These are phyloP conservation scores for Xylaria palmicola DNA, from an alignment of 495 filamentous ascomycete genomes.

Conservation along the genomic window DNA sequence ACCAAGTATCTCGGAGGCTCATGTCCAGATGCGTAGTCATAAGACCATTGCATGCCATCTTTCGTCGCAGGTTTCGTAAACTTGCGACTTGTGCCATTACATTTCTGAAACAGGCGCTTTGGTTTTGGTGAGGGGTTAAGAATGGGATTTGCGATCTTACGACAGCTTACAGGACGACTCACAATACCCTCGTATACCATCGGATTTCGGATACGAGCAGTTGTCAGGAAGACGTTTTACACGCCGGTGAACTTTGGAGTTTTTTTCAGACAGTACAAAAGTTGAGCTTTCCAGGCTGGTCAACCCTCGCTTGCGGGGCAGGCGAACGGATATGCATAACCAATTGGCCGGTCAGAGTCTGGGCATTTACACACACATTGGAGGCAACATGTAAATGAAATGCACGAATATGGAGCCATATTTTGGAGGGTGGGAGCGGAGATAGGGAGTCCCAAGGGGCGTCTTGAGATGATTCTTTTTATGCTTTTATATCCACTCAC, in stretches of 20 bases:
- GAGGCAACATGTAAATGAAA: not conserved
- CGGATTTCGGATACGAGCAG: not conserved
- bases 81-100: slow-evolving; percentile 10
- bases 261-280: slow-evolving; percentile 10
- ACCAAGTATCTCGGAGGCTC: slow-evolving; percentile 48
- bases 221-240: not conserved
- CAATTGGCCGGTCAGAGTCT: slow-evolving; percentile 6
- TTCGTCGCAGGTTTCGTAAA: not conserved
- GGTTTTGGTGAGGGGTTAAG: not conserved
- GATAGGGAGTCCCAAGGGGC: slow-evolving; percentile 1
- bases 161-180: not conserved
- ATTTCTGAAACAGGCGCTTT: not conserved
- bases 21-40: slow-evolving; percentile 14
- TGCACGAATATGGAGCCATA: not conserved
- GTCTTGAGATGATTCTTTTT: not conserved
- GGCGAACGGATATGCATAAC: slow-evolving; percentile 1
- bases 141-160: not conserved
- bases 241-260: not conserved
- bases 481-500: not conserved
- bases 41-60: not conserved
- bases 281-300: not conserved
- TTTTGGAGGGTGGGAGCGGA: not conserved
- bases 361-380: slow-evolving; percentile 12
- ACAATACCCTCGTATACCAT: not conserved
- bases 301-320: not conserved